A percentile compares a stretch with the other conserved stretches of the same genome.
These are phyloP conservation scores for Syncephalis plumigaleata DNA, from an alignment of 371 early-diverging fungal species.

Conservation along the genomic window DNA sequence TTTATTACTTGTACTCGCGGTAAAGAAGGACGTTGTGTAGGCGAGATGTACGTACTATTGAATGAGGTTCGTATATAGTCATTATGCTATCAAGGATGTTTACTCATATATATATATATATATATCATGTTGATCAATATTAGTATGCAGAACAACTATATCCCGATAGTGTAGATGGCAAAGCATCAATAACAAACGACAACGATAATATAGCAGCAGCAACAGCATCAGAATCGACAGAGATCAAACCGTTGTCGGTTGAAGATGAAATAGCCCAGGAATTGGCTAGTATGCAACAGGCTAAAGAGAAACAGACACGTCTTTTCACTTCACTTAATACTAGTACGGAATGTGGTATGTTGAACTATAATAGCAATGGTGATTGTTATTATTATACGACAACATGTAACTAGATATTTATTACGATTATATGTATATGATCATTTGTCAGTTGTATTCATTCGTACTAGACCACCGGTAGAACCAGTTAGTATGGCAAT, in stretches of 20 bases:
- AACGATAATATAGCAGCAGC: too few species aligned
- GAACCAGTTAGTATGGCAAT: conserved; percentile 41
- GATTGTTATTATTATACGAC: background rate
- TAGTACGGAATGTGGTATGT: conserved; percentile 15
- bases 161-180: too few species aligned
- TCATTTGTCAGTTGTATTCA: conserved; percentile 25
- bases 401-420: too few species aligned
- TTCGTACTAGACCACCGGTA: conserved; percentile 24
- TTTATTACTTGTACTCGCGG: conserved; percentile 4
- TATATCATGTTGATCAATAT: too few species aligned
- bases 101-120: too few species aligned
- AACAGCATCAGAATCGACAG: background rate
- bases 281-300: conserved; percentile 31
- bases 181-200: too few species aligned
- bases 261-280: conserved; percentile 51
- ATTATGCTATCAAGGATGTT: too few species aligned
- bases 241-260: conserved; percentile 22
- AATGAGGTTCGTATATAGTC: conserved; percentile 1
- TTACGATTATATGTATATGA: background rate
- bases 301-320: conserved; percentile 15
- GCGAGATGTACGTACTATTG: conserved; percentile 6
- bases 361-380: conserved; percentile 4
- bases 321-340: conserved; percentile 5
- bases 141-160: conserved; percentile 7
- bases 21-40: conserved; percentile 4